A percentile compares a stretch with the other conserved stretches of the same genome.
Evolutionary conservation across 352 stramenopile genomes (phyloP).

Genomic region (Elongisporangium anandrum): DNA sequence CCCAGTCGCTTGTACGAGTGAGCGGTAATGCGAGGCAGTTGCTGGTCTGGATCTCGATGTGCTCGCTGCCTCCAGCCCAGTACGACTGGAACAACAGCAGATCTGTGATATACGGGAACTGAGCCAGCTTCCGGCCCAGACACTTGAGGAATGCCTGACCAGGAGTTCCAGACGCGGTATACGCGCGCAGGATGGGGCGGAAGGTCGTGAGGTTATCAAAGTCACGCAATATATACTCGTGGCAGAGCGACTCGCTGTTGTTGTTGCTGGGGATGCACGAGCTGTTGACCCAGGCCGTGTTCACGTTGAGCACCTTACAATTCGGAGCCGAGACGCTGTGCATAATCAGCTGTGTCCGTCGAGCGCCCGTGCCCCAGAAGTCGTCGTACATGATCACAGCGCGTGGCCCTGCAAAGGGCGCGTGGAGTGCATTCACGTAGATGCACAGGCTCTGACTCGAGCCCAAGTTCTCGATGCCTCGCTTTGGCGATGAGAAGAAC

Average conservation of each 20-base stretch:
- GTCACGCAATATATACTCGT: neutral
- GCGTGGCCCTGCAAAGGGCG: constrained; percentile 1
- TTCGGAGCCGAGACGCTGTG: constrained; percentile 32
- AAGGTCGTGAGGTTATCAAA: constrained; percentile 17
- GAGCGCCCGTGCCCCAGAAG: constrained; percentile 17
- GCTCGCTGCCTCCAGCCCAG: constrained; percentile 25
- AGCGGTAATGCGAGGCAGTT: constrained; percentile 19
- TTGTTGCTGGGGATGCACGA: too few species aligned
- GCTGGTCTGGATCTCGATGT: constrained; percentile 29
- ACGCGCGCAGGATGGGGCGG: neutral
- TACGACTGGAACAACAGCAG: constrained; percentile 23
- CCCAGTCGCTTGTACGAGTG: constrained; percentile 3
- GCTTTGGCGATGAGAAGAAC: constrained; percentile 20
- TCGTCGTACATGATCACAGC: constrained; percentile 17
- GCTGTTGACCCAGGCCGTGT: neutral
- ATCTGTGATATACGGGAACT: constrained; percentile 25
- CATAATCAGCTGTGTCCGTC: constrained; percentile 20
- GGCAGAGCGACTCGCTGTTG: too few species aligned
- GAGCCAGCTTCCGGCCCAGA: constrained; percentile 7
- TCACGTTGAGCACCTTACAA: constrained; percentile 29
- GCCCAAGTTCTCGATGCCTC: constrained; percentile 12
- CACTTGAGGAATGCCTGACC: constrained; percentile 27
- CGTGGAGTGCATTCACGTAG: constrained; percentile 14
- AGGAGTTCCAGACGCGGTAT: neutral
- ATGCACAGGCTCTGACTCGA: constrained; percentile 21